These are phyloP conservation scores for Colletotrichum destructivum DNA, from an alignment of 2,329 filamentous ascomycete genomes.

Conservation along the genomic window DNA sequence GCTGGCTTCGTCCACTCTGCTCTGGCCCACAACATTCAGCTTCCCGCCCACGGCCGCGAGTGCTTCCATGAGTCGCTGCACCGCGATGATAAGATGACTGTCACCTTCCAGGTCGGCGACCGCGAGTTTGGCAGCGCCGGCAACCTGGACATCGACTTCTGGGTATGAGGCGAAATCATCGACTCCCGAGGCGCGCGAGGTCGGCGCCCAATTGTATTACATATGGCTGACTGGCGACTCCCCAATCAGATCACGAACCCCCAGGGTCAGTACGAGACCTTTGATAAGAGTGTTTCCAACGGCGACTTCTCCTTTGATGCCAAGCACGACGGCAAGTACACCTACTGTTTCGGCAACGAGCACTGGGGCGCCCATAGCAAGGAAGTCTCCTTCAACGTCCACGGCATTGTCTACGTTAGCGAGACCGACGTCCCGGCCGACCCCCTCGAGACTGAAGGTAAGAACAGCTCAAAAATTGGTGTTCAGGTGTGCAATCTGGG, in stretches of 20 bases:
- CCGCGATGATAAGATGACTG: slow-evolving; percentile 97
- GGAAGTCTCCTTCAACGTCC: slow-evolving; percentile 99
- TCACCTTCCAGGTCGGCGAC: slow-evolving; percentile 98
- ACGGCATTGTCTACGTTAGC: slow-evolving; percentile 97
- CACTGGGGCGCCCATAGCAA: slow-evolving; percentile 97
- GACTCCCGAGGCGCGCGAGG: background rate
- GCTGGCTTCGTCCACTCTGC: slow-evolving; percentile 68
- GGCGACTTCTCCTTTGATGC: slow-evolving; percentile 96
- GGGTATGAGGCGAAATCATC: slow-evolving; percentile 72
- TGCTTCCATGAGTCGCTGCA: slow-evolving; percentile 97
- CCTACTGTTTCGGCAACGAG: slow-evolving; percentile 99
- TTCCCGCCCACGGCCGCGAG: slow-evolving; percentile 92
- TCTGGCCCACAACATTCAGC: slow-evolving; percentile 94
- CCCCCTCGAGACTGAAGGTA: slow-evolving; percentile 92
- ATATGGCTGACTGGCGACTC: slow-evolving; percentile 41
- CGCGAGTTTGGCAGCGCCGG: slow-evolving; percentile 95
- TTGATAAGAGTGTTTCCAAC: slow-evolving; percentile 85
- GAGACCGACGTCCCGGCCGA: slow-evolving; percentile 88
- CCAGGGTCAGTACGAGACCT: slow-evolving; percentile 79
- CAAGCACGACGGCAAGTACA: slow-evolving; percentile 86
- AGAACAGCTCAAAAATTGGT: slow-evolving; percentile 47
- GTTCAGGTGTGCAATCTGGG: background rate
- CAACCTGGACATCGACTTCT: slow-evolving; percentile 97
- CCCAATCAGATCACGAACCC: slow-evolving; percentile 83
- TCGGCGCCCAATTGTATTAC: slow-evolving; percentile 4